Percentiles rank a stretch among this genome's conserved stretches.
Evolutionary conservation across 2,329 filamentous ascomycete species (phyloP).

Genomic region (Trichophyton benhamiae): DNA sequence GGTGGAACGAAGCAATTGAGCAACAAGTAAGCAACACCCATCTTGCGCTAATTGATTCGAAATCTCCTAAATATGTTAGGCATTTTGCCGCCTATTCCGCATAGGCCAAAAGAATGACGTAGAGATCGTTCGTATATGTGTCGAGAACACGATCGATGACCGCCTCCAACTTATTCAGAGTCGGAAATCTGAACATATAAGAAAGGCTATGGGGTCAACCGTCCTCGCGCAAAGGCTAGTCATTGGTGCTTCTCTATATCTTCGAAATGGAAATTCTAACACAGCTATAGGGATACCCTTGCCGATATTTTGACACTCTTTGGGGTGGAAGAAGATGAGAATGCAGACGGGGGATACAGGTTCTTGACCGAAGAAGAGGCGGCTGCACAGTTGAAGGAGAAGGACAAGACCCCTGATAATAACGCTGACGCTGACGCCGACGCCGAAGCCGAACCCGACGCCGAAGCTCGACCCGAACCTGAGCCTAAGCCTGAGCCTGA

Average conservation of each 20-base stretch:
- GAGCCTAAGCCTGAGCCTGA: too few species aligned
- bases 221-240: constrained; percentile 12
- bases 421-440: background rate
- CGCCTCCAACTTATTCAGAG: constrained; percentile 45
- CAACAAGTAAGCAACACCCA: constrained; percentile 41
- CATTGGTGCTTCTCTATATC: background rate
- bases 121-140: constrained; percentile 45
- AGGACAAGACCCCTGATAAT: background rate
- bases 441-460: background rate
- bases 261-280: background rate
- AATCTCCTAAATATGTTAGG: constrained; percentile 18
- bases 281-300: constrained; percentile 8
- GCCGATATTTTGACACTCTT: constrained; percentile 9
- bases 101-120: constrained; percentile 53
- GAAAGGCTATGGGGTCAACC: constrained; percentile 17
- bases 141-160: constrained; percentile 47
- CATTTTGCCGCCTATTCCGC: constrained; percentile 49
- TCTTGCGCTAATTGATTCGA: constrained; percentile 16
- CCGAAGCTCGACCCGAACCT: too few species aligned
- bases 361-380: background rate
- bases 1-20: constrained; percentile 52
- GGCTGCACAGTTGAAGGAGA: too few species aligned
- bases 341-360: constrained; percentile 2
- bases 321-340: constrained; percentile 7
- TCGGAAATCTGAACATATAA: constrained; percentile 33